Evolutionary conservation across 108 stramenopile genomes (phyloP).

Genomic region (Pseudonitzschia multistriata): DNA sequence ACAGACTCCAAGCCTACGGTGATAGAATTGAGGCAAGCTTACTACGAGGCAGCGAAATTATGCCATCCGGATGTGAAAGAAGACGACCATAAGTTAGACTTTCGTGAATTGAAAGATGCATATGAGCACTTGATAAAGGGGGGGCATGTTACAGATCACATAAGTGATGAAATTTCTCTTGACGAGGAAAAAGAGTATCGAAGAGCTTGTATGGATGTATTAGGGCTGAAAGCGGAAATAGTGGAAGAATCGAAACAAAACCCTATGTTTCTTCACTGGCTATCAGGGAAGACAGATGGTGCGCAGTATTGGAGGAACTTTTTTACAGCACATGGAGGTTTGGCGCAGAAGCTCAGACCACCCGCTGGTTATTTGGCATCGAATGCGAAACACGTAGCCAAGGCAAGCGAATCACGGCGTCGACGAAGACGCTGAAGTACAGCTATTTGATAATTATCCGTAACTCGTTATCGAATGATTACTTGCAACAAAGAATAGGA

Average conservation of each 20-base stretch:
- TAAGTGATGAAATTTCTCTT: constrained; percentile 24
- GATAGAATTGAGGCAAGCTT: constrained; percentile 63
- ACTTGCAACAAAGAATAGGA: too few relatives aligned
- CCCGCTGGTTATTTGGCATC: constrained; percentile 19
- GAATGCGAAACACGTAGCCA: not conserved
- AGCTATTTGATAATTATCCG: too few relatives aligned
- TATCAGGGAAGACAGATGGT: constrained; percentile 72
- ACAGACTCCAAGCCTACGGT: constrained; percentile 27
- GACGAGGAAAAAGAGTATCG: constrained; percentile 72
- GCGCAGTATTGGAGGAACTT: constrained; percentile 72
- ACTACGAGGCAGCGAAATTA: constrained; percentile 69
- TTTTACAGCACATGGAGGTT: constrained; percentile 66
- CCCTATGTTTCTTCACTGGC: constrained; percentile 79
- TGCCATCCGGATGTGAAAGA: constrained; percentile 65
- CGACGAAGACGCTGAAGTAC: constrained; percentile 20
- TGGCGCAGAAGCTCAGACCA: constrained; percentile 58
- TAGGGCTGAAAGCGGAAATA: constrained; percentile 74
- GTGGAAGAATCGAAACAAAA: constrained; percentile 83
- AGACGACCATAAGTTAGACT: constrained; percentile 36
- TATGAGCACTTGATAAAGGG: constrained; percentile 62
- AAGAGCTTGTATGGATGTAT: constrained; percentile 47
- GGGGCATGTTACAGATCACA: constrained; percentile 1
- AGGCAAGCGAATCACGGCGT: constrained; percentile 10
- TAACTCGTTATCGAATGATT: too few relatives aligned
- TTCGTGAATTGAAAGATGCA: constrained; percentile 59